phyloP scores from a whole-genome alignment of 2,329 filamentous ascomycete genomes.

The Fusarium sp. region DNA sequence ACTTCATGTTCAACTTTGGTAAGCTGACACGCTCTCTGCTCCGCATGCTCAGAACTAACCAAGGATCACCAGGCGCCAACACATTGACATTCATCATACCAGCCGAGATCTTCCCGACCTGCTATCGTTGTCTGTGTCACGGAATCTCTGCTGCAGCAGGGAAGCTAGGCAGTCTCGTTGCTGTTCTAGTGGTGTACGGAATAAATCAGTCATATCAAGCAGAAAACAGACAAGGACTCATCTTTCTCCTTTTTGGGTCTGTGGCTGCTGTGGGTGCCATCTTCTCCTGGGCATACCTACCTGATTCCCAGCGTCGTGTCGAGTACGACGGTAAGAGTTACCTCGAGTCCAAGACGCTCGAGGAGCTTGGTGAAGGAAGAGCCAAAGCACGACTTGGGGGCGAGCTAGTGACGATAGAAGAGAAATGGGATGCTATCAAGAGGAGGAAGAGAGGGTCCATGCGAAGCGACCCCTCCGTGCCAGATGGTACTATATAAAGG shows the following conservation, averaged over 20 bases:
- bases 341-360: conserved; percentile 58
- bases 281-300: conserved; percentile 62
- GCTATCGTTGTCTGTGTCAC: conserved; percentile 69
- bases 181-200: conserved; percentile 59
- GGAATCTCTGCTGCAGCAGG: conserved; percentile 69
- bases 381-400: conserved; percentile 55
- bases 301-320: conserved; percentile 56
- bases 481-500: conserved; percentile 31
- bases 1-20: conserved; percentile 66
- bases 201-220: conserved; percentile 57
- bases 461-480: conserved; percentile 37
- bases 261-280: conserved; percentile 59
- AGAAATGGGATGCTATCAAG: conserved; percentile 54
- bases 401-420: conserved; percentile 54
- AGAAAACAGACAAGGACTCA: conserved; percentile 56
- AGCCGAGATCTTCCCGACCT: conserved; percentile 71
- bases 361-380: conserved; percentile 60
- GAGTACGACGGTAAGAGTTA: conserved; percentile 48
- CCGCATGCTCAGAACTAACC: not conserved
- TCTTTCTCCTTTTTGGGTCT: conserved; percentile 61
- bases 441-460: conserved; percentile 43
- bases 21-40: conserved; percentile 17
- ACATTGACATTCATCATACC: conserved; percentile 71
- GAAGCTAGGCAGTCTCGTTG: conserved; percentile 65
- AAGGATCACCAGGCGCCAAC: conserved; percentile 58